Conservation (phyloP, 345 rosid species). For the Ailanthus altissimus region DNA sequence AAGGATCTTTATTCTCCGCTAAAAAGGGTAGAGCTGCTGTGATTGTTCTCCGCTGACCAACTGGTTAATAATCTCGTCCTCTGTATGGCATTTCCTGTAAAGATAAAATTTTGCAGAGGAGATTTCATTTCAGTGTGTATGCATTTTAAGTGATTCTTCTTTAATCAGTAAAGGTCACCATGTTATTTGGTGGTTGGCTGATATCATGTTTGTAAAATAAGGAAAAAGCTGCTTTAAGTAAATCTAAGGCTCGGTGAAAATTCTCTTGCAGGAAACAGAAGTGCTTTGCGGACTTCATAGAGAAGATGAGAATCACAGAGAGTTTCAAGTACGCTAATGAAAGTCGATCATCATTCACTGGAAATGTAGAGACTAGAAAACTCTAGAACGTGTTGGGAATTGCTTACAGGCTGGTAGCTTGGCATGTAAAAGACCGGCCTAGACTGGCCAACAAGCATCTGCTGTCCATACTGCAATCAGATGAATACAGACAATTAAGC, state of each 20-base stretch:
- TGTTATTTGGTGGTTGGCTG: neutral
- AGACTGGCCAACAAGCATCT: slow-evolving; percentile 60
- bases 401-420: slow-evolving; percentile 69
- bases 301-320: too few relatives aligned
- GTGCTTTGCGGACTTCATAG: neutral
- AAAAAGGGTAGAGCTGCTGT: slow-evolving; percentile 8
- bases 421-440: slow-evolving; percentile 67
- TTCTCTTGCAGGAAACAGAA: neutral
- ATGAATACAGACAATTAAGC: slow-evolving; percentile 23
- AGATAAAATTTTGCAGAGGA: neutral
- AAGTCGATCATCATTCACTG: neutral
- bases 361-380: neutral
- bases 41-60: slow-evolving; percentile 22
- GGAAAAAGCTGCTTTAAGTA: neutral
- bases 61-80: slow-evolving; percentile 54
- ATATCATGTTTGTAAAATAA: neutral
- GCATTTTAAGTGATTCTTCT: neutral
- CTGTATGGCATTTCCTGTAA: slow-evolving; percentile 69
- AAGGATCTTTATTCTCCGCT: slow-evolving; percentile 23
- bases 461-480: slow-evolving; percentile 62
- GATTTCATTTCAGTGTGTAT: neutral
- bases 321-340: neutral
- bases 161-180: neutral
- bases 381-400: neutral
- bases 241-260: neutral